Conservation (phyloP, 306 rosid genomes). For the Erythrophleum fordii region DNA sequence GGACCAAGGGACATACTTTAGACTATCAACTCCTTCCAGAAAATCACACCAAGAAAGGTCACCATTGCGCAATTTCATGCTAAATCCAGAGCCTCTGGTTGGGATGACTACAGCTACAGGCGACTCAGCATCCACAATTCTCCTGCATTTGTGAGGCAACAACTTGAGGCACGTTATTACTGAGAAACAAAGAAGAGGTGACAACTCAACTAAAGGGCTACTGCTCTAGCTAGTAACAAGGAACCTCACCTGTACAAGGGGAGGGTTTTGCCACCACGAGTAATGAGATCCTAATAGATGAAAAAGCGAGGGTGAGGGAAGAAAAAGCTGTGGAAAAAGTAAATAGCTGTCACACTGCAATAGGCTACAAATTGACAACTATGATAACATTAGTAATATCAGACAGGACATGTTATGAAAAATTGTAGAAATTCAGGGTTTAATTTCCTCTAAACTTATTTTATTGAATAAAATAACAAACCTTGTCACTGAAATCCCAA, state of each 20-base stretch:
- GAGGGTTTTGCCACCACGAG: constrained; percentile 83
- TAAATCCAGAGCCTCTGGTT: constrained; percentile 57
- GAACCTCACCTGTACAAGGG: constrained; percentile 83
- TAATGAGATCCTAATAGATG: constrained; percentile 73
- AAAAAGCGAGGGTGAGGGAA: neutral
- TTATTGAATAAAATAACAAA: no score
- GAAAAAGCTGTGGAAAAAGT: constrained; percentile 23
- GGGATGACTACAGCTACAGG: constrained; percentile 83
- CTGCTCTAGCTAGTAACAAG: constrained; percentile 23
- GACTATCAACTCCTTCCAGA: constrained; percentile 60
- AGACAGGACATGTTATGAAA: neutral
- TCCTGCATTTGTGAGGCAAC: constrained; percentile 67
- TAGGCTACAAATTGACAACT: constrained; percentile 20
- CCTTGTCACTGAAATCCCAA: no score
- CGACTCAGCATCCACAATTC: constrained; percentile 81
- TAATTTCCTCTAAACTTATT: no score
- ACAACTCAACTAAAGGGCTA: constrained; percentile 21
- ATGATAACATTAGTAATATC: neutral
- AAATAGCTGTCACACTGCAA: constrained; percentile 19
- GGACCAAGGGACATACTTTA: constrained; percentile 60
- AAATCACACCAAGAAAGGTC: constrained; percentile 86
- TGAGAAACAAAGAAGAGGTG: constrained; percentile 32
- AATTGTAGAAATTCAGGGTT: no score
- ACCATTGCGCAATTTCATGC: constrained; percentile 68
- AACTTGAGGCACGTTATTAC: constrained; percentile 37